Evolutionary conservation across 2,329 filamentous ascomycete genomes (phyloP), one percentile per base, ranked within the genome.

Genomic region (Phaeosphaeriaceae sp.): DNA sequence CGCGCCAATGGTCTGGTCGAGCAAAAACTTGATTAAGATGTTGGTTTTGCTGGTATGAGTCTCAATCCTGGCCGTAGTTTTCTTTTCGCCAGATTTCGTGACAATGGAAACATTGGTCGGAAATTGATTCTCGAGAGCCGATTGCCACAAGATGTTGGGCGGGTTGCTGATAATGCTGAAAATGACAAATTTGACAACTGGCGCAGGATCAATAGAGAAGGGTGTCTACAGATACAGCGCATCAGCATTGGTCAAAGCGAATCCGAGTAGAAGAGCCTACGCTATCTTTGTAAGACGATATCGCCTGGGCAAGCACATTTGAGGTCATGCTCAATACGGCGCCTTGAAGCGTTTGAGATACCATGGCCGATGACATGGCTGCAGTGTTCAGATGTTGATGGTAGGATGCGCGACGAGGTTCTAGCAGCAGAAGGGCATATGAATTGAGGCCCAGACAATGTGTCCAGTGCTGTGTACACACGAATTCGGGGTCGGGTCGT

Each of bases 91-190:
- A 15, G 66, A 28, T 21, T 69, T 56, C 15, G 64, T 54, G 6
- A 68, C 73, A 55, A 78, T 78, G 5, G 80, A 68, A 11, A 81
- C 50, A 78, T 76, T 46, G 0, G 90, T 89, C 0, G 93, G 93
- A 72, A 93, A 96, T 3, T 82, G 79, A 6, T 85, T 81, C 78
- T 97, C 93, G 53, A 97, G 84, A 72, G 86, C 91, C 43, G 87
- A 85, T 83, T 97, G 93, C 93, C 93, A 97, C 69, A 92, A 74
- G 73, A 93, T 92, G 79, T 97, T 97, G 47, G 91, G 91, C 2
- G 93, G 93, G 43, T 89, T 90, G 77, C 85, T 89, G 59, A 97
- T 73, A 32, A 91, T 73, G 64, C 89, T 86, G 81, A 90, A 97
- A 54, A 92, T 72, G 52, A 91, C 80, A 78, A 96, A 97, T 74